These are phyloP conservation scores for Komagataella ulmi DNA, from an alignment of 805 yeast genomes.

Conservation along the genomic window DNA sequence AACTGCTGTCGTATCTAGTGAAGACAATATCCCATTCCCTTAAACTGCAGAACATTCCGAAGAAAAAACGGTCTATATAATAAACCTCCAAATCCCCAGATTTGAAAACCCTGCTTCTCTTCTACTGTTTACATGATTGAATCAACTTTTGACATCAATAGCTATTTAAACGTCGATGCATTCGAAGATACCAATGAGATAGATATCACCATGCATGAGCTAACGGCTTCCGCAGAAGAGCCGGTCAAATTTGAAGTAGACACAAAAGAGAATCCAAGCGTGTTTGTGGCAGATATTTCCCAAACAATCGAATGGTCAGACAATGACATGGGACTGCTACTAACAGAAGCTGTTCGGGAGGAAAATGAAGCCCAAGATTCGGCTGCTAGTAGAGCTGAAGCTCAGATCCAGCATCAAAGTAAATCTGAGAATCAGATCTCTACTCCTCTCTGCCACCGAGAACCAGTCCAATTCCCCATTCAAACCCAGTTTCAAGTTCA, in stretches of 20 bases:
- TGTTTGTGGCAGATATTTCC: neutral
- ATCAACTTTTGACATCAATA: neutral
- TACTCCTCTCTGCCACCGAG: neutral
- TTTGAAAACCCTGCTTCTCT: neutral
- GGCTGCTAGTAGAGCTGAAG: neutral
- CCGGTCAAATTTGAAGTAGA: neutral
- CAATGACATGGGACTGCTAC: neutral
- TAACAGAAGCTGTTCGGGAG: neutral
- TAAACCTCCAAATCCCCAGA: neutral
- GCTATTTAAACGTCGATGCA: neutral
- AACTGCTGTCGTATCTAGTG: neutral
- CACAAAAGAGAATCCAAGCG: neutral
- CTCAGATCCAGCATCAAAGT: neutral
- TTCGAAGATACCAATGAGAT: neutral
- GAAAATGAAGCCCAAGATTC: neutral
- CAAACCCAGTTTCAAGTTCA: neutral
- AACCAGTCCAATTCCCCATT: neutral
- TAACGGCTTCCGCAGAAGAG: neutral
- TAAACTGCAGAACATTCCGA: neutral
- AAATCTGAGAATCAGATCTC: neutral
- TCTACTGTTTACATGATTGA: neutral
- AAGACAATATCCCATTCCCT: neutral
- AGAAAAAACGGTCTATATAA: neutral
- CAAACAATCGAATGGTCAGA: neutral
- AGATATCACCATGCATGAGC: neutral